phyloP scores from a whole-genome alignment of 1,284 basidiomycete species.

The Malassezia psittaci region DNA sequence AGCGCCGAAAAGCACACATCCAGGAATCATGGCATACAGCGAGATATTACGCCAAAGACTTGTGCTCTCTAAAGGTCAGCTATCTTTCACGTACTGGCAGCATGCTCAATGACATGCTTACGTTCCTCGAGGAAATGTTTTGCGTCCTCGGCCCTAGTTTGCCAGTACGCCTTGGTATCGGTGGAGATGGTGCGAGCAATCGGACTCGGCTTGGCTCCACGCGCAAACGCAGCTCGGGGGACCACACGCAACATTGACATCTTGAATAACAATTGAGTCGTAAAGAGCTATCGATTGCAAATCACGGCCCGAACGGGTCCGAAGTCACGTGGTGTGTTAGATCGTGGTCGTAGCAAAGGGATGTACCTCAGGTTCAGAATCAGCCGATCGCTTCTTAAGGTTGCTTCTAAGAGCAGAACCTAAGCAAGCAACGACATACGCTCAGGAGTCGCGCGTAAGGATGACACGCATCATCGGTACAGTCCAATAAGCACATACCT shows the following conservation, averaged over 20 bases:
- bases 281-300: background rate
- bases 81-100: constrained; percentile 25
- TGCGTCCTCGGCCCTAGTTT: constrained; percentile 15
- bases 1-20: constrained; percentile 31
- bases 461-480: constrained; percentile 17
- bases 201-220: constrained; percentile 2
- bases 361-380: too few relatives aligned
- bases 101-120: constrained; percentile 33
- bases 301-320: constrained; percentile 10
- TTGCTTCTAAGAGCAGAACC: too few relatives aligned
- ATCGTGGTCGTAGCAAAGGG: background rate
- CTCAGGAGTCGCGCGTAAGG: constrained; percentile 18
- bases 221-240: constrained; percentile 13
- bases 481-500: too few relatives aligned
- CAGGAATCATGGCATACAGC: constrained; percentile 35
- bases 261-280: background rate
- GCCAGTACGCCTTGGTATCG: background rate
- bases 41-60: constrained; percentile 40
- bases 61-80: constrained; percentile 25
- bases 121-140: constrained; percentile 31
- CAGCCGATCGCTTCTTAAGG: too few relatives aligned
- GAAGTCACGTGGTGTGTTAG: constrained; percentile 14
- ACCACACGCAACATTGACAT: constrained; percentile 15
- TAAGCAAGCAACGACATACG: background rate
- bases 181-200: background rate